Conservation (phyloP, 2,329 filamentous ascomycete species). For the Ceratocystis alfenasii region DNA sequence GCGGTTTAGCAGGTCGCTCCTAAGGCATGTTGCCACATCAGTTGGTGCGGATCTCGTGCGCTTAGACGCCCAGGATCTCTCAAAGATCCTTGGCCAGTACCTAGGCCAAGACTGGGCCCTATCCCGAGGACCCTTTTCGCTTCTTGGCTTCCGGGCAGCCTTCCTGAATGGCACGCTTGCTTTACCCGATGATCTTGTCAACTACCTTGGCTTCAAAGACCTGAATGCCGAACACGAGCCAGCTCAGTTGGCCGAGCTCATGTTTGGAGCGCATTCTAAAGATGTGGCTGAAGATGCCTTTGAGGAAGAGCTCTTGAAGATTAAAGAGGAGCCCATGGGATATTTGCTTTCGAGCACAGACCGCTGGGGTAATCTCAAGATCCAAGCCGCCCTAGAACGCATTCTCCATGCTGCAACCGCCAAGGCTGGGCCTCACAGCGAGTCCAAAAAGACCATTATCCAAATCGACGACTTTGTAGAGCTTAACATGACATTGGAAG, state of each 20-base stretch:
- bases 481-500: constrained; percentile 56
- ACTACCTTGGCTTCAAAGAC: constrained; percentile 19
- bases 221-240: constrained; percentile 29
- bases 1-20: constrained; percentile 36
- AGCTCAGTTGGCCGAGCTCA: constrained; percentile 14
- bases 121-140: constrained; percentile 38
- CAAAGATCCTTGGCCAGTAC: constrained; percentile 56
- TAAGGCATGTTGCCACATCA: constrained; percentile 50
- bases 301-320: constrained; percentile 37
- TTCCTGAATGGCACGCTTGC: constrained; percentile 42
- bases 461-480: constrained; percentile 74
- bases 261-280: constrained; percentile 18
- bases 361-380: constrained; percentile 51
- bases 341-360: constrained; percentile 31
- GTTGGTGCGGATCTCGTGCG: constrained; percentile 55
- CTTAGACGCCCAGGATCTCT: constrained; percentile 57
- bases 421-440: constrained; percentile 26
- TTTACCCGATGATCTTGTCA: constrained; percentile 27
- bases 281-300: constrained; percentile 25
- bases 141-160: constrained; percentile 45
- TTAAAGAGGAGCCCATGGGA: constrained; percentile 30
- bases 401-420: constrained; percentile 40
- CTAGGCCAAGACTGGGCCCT: constrained; percentile 49
- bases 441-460: constrained; percentile 50
- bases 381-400: constrained; percentile 44